Base-by-base conservation (phyloP, 2,329 filamentous ascomycete species). In the Leptographium flavum region DNA sequence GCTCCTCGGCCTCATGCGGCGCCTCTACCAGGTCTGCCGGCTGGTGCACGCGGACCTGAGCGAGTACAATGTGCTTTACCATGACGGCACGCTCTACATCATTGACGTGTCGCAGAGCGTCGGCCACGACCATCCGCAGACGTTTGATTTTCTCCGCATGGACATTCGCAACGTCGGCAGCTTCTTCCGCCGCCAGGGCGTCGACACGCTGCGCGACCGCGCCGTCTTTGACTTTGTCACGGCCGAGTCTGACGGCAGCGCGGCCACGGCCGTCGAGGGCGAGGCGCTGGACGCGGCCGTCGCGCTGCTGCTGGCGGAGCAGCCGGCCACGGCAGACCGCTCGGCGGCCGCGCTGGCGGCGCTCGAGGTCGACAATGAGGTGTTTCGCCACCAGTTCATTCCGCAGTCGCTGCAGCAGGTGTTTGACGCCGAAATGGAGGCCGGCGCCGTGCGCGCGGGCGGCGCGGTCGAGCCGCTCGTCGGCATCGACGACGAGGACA, bases 81-180 rank as follows among this genome's bases (percentile, higher is more conserved):
- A 95, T 67, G 73, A 87, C 46, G 71, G 76, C 47, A 78, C 76
- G 55, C 76, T 95, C 1, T 94, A 86, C 69, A 83, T 98, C 57
- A 98, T 98, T 61, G 92, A 98, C 63, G 92, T 98, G 37, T 94
- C 87, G 46, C 92, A 98, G 66, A 92, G 84, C 58, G 92, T 98
- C 19, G 93, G 96, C 67, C 88, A 93, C 54, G 90, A 96, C 55
- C 92, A 98, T 61, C 92, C 92, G 0, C 76, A 86, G 47, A 90
- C 85, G 2, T 71, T 94, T 27, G 90, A 96, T 60, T 98, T 98
- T 59, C 64, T 98, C 55, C 81, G 92, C 30, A 96, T 95, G 88
- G 92, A 98, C 59, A 87, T 98, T 63, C 96, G 95, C 71, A 98
- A 98, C 58, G 79, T 94, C 1, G 83, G 79, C 21, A 87, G 94